Evolutionary conservation across 345 rosid species (phyloP).

Genomic region (Eutrema yunnanense): DNA sequence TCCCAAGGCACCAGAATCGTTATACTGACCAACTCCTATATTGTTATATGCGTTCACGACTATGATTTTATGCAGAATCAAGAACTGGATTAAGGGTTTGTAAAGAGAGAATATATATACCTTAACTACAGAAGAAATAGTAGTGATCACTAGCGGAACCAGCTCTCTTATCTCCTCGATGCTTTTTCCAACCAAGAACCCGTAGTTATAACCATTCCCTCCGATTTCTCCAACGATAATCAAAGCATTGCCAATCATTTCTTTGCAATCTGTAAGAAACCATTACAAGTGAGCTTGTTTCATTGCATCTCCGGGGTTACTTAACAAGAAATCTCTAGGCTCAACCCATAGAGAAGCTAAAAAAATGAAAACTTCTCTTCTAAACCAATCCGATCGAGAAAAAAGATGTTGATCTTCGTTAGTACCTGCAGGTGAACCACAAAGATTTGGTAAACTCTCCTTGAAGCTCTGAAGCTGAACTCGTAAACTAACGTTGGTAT

Average conservation of each 20-base stretch:
- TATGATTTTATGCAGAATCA: background rate
- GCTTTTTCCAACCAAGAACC: constrained; percentile 15
- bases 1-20: constrained; percentile 43
- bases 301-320: background rate
- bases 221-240: constrained; percentile 53
- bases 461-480: constrained; percentile 39
- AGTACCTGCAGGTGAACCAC: constrained; percentile 28
- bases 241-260: constrained; percentile 31
- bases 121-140: constrained; percentile 28
- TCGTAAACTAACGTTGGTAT: constrained; percentile 31
- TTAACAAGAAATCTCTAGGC: background rate
- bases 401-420: background rate
- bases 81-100: background rate
- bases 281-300: background rate
- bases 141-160: constrained; percentile 32
- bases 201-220: constrained; percentile 44
- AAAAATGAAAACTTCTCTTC: background rate
- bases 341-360: no score
- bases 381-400: background rate
- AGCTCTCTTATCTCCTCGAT: constrained; percentile 15
- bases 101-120: constrained; percentile 13
- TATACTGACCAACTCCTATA: constrained; percentile 37
- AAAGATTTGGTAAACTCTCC: constrained; percentile 27
- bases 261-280: constrained; percentile 29
- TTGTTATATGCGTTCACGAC: background rate